These are phyloP conservation scores for Prinsepia uniflora DNA, from an alignment of 306 rosid genomes.

Conservation along the genomic window DNA sequence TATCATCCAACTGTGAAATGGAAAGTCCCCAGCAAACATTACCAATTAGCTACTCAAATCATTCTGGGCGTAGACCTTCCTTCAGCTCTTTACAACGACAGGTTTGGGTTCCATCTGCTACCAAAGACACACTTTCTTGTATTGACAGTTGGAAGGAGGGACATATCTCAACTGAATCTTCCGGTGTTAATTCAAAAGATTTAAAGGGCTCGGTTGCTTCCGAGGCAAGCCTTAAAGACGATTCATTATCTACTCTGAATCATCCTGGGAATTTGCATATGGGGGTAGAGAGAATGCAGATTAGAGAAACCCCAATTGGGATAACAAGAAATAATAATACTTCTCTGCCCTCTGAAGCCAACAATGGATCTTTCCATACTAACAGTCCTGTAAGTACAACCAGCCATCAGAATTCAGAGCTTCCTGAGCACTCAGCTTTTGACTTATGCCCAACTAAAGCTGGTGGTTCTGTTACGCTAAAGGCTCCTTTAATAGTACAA, in stretches of 20 bases:
- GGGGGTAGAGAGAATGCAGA: conserved; percentile 13
- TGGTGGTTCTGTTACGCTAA: conserved; percentile 15
- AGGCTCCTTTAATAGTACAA: conserved; percentile 26
- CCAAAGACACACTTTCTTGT: not conserved
- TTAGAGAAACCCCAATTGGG: not conserved
- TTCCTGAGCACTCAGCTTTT: conserved; percentile 21
- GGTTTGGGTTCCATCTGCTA: not conserved
- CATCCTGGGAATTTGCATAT: not conserved
- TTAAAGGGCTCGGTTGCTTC: not conserved
- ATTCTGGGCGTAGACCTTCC: not conserved
- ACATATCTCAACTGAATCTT: not conserved
- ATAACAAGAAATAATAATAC: not conserved
- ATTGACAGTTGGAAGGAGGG: not conserved
- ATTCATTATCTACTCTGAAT: conserved; percentile 14
- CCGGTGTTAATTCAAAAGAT: not conserved
- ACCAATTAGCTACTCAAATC: not conserved
- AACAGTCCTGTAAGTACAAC: conserved; percentile 2
- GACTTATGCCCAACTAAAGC: conserved; percentile 54
- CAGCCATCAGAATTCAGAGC: conserved; percentile 6
- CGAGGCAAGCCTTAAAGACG: not conserved
- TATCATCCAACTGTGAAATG: not conserved
- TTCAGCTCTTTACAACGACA: not conserved
- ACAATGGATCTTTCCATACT: not conserved
- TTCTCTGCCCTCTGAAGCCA: not conserved
- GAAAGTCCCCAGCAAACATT: not conserved